phyloP scores from a whole-genome alignment of 495 filamentous ascomycete species.

The Podospora anserina region DNA sequence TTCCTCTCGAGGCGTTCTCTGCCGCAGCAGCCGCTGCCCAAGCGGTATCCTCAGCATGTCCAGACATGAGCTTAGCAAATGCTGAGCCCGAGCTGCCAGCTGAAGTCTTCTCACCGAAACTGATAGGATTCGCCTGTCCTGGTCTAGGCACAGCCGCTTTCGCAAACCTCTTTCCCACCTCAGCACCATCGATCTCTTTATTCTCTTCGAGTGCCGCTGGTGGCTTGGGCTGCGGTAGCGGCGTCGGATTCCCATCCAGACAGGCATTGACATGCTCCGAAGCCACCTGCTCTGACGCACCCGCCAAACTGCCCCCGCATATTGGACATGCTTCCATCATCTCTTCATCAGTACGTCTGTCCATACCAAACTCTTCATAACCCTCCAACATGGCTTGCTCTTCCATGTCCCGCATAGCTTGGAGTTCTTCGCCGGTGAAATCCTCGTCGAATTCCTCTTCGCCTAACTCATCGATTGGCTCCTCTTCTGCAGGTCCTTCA shows the following conservation, averaged over 20 bases:
- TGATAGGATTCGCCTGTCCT: slow-evolving; percentile 72
- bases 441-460: slow-evolving; percentile 41
- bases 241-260: slow-evolving; percentile 72
- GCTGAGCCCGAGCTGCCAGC: slow-evolving; percentile 51
- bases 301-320: slow-evolving; percentile 61
- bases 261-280: slow-evolving; percentile 88
- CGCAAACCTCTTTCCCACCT: slow-evolving; percentile 55
- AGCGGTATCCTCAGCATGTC: slow-evolving; percentile 82
- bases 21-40: slow-evolving; percentile 84
- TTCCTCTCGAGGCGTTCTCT: slow-evolving; percentile 76
- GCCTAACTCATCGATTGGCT: slow-evolving; percentile 19
- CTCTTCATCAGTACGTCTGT: slow-evolving; percentile 5
- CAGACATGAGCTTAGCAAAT: slow-evolving; percentile 88
- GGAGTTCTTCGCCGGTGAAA: slow-evolving; percentile 59
- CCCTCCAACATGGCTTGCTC: slow-evolving; percentile 59
- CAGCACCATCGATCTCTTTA: slow-evolving; percentile 35
- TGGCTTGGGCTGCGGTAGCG: slow-evolving; percentile 33
- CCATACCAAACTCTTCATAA: slow-evolving; percentile 39
- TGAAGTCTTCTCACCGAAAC: slow-evolving; percentile 37
- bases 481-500: slow-evolving; percentile 20
- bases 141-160: slow-evolving; percentile 68
- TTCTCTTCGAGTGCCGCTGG: slow-evolving; percentile 13
- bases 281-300: slow-evolving; percentile 56
- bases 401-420: slow-evolving; percentile 59
- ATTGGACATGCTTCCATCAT: slow-evolving; percentile 63